These are phyloP conservation scores for Epichloe sibirici DNA, from an alignment of 2,329 filamentous ascomycete species.

Conservation along the genomic window DNA sequence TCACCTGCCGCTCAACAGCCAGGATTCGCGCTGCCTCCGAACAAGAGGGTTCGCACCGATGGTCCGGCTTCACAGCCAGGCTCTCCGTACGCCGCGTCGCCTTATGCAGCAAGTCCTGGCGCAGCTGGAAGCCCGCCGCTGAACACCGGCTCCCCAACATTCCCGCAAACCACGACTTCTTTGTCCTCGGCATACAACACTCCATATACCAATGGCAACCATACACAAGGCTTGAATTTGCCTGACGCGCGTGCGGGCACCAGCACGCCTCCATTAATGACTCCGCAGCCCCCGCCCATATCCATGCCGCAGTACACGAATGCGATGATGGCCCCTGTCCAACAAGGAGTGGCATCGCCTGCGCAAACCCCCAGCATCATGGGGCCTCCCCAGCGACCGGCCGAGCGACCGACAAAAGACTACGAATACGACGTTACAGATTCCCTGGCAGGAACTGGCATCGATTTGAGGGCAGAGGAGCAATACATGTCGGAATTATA, in stretches of 20 bases:
- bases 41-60: constrained; percentile 50
- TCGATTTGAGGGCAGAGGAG: constrained; percentile 79
- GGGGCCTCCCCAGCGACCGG: constrained; percentile 48
- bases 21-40: constrained; percentile 48
- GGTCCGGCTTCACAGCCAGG: constrained; percentile 55
- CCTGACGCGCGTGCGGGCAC: constrained; percentile 22
- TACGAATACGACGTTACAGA: constrained; percentile 67
- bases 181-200: constrained; percentile 21
- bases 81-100: constrained; percentile 46
- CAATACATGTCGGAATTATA: constrained; percentile 63
- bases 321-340: constrained; percentile 18
- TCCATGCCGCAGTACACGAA: constrained; percentile 17
- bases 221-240: constrained; percentile 22
- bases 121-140: constrained; percentile 28
- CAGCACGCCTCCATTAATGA: constrained; percentile 18
- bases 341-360: constrained; percentile 13
- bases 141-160: constrained; percentile 24
- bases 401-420: constrained; percentile 50
- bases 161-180: constrained; percentile 21
- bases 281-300: constrained; percentile 16
- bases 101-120: constrained; percentile 36
- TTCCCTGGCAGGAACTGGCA: constrained; percentile 70
- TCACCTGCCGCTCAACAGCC: constrained; percentile 47
- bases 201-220: constrained; percentile 27
- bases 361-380: constrained; percentile 26